Percentiles rank a stretch among this genome's conserved stretches.
Conservation (phyloP, 371 early-diverging fungal species). For the Rhizomucor miehei region DNA sequence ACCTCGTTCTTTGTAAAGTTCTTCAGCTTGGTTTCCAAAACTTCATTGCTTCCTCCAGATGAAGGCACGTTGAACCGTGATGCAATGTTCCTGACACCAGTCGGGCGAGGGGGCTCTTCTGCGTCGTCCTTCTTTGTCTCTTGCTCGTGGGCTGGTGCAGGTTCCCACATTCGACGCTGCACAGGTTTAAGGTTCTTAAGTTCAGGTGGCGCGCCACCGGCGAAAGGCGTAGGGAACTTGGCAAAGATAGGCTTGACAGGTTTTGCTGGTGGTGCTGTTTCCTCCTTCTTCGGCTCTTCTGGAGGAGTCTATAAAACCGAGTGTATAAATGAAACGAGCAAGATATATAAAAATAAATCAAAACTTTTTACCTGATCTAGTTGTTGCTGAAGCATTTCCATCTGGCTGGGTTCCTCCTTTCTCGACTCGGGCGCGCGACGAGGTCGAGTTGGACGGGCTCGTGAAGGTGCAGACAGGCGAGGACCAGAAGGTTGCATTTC, state of each 20-base stretch:
- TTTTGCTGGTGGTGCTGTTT: constrained; percentile 48
- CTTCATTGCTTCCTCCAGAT: constrained; percentile 42
- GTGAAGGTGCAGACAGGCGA: constrained; percentile 31
- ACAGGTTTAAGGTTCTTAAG: constrained; percentile 41
- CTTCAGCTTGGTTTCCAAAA: constrained; percentile 55
- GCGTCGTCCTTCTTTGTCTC: constrained; percentile 20
- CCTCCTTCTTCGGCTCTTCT: constrained; percentile 18
- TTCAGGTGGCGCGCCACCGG: constrained; percentile 35
- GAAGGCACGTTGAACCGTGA: constrained; percentile 54
- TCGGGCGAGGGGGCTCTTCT: constrained; percentile 33
- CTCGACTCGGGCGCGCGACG: constrained; percentile 28
- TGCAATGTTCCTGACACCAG: constrained; percentile 52
- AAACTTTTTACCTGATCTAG: constrained; percentile 19
- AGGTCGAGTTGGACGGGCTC: constrained; percentile 21
- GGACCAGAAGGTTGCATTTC: constrained; percentile 42
- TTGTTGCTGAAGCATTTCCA: constrained; percentile 38
- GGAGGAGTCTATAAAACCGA: constrained; percentile 4
- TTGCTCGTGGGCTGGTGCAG: constrained; percentile 25
- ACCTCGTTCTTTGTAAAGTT: constrained; percentile 59
- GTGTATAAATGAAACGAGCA: background rate
- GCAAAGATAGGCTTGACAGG: constrained; percentile 64
- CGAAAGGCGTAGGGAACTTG: constrained; percentile 66
- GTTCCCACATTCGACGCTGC: constrained; percentile 43
- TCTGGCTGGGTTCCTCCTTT: constrained; percentile 41
- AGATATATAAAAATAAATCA: constrained; percentile 1